Evolutionary conservation across 331 rosid genomes (phyloP).

Genomic region (Quercus tomentella): DNA sequence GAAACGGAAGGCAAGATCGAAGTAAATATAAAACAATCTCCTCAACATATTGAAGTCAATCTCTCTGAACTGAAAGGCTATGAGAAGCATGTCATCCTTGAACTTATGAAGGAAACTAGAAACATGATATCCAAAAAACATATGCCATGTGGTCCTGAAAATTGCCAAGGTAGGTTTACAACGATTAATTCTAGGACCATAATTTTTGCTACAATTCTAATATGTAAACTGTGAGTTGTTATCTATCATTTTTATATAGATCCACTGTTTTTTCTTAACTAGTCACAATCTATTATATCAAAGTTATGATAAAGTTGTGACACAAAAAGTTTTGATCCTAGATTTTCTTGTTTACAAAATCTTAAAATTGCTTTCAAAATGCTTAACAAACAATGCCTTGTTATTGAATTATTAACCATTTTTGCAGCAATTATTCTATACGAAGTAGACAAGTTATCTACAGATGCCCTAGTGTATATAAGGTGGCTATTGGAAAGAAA

Average conservation of each 20-base stretch:
- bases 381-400: not conserved
- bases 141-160: conserved; percentile 36
- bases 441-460: conserved; percentile 67
- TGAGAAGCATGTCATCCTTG: conserved; percentile 64
- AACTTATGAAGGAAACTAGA: conserved; percentile 61
- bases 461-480: conserved; percentile 56
- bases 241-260: too few relatives aligned
- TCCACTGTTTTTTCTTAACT: rapidly evolving
- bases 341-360: not conserved
- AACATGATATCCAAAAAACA: conserved; percentile 14
- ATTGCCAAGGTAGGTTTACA: conserved; percentile 53
- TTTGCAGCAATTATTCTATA: conserved; percentile 64
- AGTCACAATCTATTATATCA: too few relatives aligned
- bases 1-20: conserved; percentile 54
- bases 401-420: not conserved
- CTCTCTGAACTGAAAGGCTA: conserved; percentile 69
- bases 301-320: too few relatives aligned
- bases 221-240: too few relatives aligned
- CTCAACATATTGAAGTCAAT: conserved; percentile 65
- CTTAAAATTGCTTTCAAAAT: not conserved
- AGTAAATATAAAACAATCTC: conserved; percentile 54
- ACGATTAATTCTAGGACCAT: too few relatives aligned
- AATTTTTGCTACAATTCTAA: too few relatives aligned
- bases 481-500: conserved; percentile 81
- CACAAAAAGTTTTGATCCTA: too few relatives aligned